phyloP scores from a whole-genome alignment of 2,329 filamentous ascomycete species.

The Penicillium sp. region DNA sequence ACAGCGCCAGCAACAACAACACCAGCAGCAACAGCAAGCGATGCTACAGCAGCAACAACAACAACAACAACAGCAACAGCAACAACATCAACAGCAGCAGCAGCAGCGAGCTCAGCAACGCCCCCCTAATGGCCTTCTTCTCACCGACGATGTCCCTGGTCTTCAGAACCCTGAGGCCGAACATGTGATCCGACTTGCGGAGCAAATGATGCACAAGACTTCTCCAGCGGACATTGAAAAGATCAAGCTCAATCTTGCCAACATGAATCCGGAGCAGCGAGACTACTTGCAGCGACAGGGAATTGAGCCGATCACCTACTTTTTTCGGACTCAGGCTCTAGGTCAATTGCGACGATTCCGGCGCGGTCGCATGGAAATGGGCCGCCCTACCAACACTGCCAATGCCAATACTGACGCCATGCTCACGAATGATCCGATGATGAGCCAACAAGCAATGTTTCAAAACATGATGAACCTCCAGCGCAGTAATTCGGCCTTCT shows the following conservation, averaged over 20 bases:
- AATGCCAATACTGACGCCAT: slow-evolving; percentile 37
- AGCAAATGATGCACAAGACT: slow-evolving; percentile 52
- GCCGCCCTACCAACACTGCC: slow-evolving; percentile 36
- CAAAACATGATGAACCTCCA: slow-evolving; percentile 48
- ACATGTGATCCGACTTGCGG: slow-evolving; percentile 52
- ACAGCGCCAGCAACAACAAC: slow-evolving; percentile 40
- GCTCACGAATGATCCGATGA: slow-evolving; percentile 44
- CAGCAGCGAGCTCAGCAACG: slow-evolving; percentile 41
- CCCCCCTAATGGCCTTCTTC: slow-evolving; percentile 29
- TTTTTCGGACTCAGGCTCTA: slow-evolving; percentile 55
- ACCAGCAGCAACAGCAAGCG: slow-evolving; percentile 34
- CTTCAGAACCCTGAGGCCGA: slow-evolving; percentile 48
- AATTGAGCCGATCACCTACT: slow-evolving; percentile 55
- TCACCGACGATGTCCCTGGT: slow-evolving; percentile 41
- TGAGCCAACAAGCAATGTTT: slow-evolving; percentile 45
- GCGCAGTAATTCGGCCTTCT: slow-evolving; percentile 42
- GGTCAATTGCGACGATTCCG: slow-evolving; percentile 45
- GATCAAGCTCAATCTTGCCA: slow-evolving; percentile 51
- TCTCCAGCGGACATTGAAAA: slow-evolving; percentile 52
- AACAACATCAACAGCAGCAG: slow-evolving; percentile 28
- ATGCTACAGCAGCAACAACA: slow-evolving; percentile 36
- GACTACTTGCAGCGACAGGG: slow-evolving; percentile 50
- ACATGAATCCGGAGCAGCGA: slow-evolving; percentile 53
- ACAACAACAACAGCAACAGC: slow-evolving; percentile 29
- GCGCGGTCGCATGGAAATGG: slow-evolving; percentile 38